Conservation (phyloP, 202 grass and related monocot species). For the Musa balbisiana region DNA sequence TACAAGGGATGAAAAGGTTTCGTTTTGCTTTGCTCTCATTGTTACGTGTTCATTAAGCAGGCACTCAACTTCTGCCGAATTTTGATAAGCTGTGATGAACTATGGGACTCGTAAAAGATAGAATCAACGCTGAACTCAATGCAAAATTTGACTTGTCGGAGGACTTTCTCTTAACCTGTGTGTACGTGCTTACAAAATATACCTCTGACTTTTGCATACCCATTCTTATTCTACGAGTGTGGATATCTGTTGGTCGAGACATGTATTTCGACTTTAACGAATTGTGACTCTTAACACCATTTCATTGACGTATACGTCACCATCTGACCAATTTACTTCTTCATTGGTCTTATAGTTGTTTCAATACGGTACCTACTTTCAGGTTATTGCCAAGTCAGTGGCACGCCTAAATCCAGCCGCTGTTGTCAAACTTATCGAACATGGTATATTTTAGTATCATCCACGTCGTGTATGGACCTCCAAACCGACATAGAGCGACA, state of each 20-base stretch:
- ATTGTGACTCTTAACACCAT: not conserved
- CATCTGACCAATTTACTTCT: not conserved
- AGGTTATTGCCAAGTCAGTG: slow-evolving; percentile 80
- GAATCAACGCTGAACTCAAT: not conserved
- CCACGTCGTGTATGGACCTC: too few species aligned
- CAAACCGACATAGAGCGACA: too few species aligned
- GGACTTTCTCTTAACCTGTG: not conserved
- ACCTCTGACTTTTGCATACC: not conserved
- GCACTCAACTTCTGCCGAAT: too few species aligned
- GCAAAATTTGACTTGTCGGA: not conserved
- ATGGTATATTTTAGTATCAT: too few species aligned
- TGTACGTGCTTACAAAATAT: not conserved
- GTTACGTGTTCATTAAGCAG: too few species aligned
- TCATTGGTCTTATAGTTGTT: not conserved
- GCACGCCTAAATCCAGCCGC: slow-evolving; percentile 60
- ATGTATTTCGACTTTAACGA: not conserved
- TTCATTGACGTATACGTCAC: not conserved
- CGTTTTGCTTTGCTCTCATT: not conserved
- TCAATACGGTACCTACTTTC: slow-evolving; percentile 13
- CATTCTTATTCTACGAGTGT: not conserved
- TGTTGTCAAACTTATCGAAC: slow-evolving; percentile 46
- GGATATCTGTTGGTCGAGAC: not conserved
- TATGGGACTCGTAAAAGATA: too few species aligned
- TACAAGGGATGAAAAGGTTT: slow-evolving; percentile 69
- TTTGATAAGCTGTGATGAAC: too few species aligned